Evolutionary conservation across 140 eudicot genomes (phyloP).

Genomic region (Bidens hawaiensis): DNA sequence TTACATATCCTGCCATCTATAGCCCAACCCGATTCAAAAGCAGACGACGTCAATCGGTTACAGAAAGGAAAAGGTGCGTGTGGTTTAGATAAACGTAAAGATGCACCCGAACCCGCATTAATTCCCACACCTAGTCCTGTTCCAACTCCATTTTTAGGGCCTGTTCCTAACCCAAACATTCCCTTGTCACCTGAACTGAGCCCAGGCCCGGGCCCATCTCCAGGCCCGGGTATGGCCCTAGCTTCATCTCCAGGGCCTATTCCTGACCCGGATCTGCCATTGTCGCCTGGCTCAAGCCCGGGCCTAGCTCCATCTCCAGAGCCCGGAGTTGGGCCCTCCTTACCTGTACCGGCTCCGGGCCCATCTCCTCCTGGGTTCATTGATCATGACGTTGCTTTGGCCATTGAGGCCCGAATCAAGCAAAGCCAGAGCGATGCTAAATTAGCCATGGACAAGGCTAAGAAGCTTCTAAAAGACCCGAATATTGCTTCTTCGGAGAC

Average conservation of each 20-base stretch:
- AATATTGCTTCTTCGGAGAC: constrained; percentile 22
- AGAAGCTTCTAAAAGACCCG: constrained; percentile 27
- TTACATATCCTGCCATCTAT: constrained; percentile 29
- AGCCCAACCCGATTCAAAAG: constrained; percentile 12
- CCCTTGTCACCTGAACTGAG: background rate
- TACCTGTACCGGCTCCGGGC: background rate
- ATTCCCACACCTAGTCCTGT: background rate
- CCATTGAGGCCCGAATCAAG: constrained; percentile 26
- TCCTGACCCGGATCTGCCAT: background rate
- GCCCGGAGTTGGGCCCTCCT: too few species aligned
- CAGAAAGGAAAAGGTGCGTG: constrained; percentile 13
- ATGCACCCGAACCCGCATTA: background rate
- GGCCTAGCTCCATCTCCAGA: constrained; percentile 2
- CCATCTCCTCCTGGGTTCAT: constrained; percentile 13
- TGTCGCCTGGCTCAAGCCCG: background rate
- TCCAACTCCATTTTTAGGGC: constrained; percentile 8
- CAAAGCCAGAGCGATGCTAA: constrained; percentile 31
- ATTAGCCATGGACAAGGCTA: constrained; percentile 28
- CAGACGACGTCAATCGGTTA: background rate
- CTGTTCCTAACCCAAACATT: background rate
- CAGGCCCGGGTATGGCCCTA: background rate
- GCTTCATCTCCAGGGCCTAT: background rate
- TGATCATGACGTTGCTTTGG: constrained; percentile 34
- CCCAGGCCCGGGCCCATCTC: background rate
- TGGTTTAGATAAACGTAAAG: constrained; percentile 8